These are phyloP conservation scores for Byssochlamys sp. DNA, from an alignment of 2,329 filamentous ascomycete species.

Conservation along the genomic window DNA sequence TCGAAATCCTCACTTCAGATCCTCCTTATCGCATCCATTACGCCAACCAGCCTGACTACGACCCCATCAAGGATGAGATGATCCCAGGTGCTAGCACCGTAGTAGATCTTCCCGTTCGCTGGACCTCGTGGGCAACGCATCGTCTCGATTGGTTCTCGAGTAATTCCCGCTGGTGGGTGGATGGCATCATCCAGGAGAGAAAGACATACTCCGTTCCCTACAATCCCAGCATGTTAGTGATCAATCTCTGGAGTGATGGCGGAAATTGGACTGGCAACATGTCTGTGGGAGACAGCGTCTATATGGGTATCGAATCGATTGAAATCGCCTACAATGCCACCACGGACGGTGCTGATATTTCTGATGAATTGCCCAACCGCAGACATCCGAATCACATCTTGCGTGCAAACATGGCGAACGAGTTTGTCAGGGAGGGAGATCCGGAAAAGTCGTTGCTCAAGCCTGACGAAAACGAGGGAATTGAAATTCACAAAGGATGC, in stretches of 20 bases:
- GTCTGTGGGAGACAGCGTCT: conserved; percentile 25
- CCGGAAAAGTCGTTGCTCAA: not conserved
- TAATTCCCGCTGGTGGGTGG: conserved; percentile 29
- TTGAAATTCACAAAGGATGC: conserved; percentile 1
- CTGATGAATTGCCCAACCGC: conserved; percentile 2
- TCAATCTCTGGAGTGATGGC: conserved; percentile 38
- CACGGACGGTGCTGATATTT: conserved; percentile 3
- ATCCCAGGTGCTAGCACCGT: conserved; percentile 26
- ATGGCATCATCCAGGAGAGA: conserved; percentile 19
- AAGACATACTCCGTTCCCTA: conserved; percentile 29
- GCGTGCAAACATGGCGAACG: not conserved
- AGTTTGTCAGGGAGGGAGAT: not conserved
- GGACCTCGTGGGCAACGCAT: conserved; percentile 33
- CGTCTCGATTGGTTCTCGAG: conserved; percentile 32
- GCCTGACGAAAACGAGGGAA: not conserved
- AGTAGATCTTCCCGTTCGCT: conserved; percentile 22
- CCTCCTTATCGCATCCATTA: conserved; percentile 34
- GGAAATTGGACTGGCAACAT: conserved; percentile 35
- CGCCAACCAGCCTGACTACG: conserved; percentile 35
- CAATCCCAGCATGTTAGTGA: conserved; percentile 26
- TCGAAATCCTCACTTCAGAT: conserved; percentile 45
- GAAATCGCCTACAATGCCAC: conserved; percentile 32
- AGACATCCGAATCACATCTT: conserved; percentile 3
- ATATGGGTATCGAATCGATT: conserved; percentile 34
- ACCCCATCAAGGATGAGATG: conserved; percentile 20